Evolutionary conservation across 371 early-diverging fungal genomes (phyloP).

Genomic region (Phascolomyces articulosus): DNA sequence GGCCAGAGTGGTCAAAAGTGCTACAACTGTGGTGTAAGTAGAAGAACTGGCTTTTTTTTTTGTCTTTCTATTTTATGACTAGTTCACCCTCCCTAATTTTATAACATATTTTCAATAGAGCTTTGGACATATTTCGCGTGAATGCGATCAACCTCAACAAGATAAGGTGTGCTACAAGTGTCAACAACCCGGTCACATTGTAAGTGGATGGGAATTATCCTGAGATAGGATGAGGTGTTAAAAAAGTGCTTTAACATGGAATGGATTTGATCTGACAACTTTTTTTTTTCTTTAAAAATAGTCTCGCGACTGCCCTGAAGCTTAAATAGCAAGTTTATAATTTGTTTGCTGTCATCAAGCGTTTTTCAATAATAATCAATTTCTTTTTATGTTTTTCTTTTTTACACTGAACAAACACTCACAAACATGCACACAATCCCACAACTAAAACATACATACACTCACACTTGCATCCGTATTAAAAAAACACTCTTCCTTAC

Average conservation of each 20-base stretch:
- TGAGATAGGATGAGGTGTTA: no score
- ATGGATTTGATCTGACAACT: background rate
- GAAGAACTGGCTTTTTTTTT: no score
- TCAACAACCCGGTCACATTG: constrained; percentile 58
- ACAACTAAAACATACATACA: background rate
- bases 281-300: constrained; percentile 4
- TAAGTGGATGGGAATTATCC: no score
- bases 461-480: no score
- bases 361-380: no score
- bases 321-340: constrained; percentile 12
- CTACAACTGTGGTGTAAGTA: constrained; percentile 70
- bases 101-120: no score
- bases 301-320: constrained; percentile 31
- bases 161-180: constrained; percentile 71
- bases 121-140: constrained; percentile 54
- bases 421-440: background rate
- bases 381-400: no score
- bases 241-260: no score
- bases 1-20: constrained; percentile 60
- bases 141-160: constrained; percentile 46
- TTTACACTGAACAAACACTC: no score
- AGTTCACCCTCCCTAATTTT: no score
- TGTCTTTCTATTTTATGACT: no score
- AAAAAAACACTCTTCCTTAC: background rate
- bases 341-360: background rate